A percentile compares a stretch with the other conserved stretches of the same genome.
Conservation (phyloP, 1,284 basidiomycete species). For the Termitomyces sp. region DNA sequence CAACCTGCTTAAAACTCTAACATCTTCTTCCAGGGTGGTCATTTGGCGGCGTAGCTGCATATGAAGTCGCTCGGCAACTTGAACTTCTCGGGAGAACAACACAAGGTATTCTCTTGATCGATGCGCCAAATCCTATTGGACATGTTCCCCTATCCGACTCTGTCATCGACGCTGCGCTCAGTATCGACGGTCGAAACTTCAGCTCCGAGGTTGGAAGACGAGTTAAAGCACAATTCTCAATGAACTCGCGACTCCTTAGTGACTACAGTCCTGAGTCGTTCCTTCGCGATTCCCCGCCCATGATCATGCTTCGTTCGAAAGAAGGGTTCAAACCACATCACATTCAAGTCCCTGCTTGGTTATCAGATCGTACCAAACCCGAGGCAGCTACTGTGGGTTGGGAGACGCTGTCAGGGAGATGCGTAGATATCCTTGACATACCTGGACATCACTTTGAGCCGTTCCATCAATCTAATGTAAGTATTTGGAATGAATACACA, state of each 20-base stretch:
- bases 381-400: constrained; percentile 38
- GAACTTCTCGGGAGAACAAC: constrained; percentile 37
- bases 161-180: constrained; percentile 39
- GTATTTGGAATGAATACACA: constrained; percentile 20
- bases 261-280: constrained; percentile 31
- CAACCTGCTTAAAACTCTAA: not conserved
- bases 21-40: constrained; percentile 55
- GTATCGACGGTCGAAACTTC: constrained; percentile 20
- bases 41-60: constrained; percentile 68
- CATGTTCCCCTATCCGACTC: constrained; percentile 44
- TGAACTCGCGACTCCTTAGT: constrained; percentile 37
- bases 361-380: constrained; percentile 41
- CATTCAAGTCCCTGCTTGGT: constrained; percentile 42
- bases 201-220: constrained; percentile 25
- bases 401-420: constrained; percentile 37
- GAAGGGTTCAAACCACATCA: constrained; percentile 35
- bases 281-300: constrained; percentile 23
- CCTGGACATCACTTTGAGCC: constrained; percentile 64
- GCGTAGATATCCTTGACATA: constrained; percentile 47
- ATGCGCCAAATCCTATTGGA: constrained; percentile 53
- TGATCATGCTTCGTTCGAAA: constrained; percentile 43
- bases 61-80: constrained; percentile 57
- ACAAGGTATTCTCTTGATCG: constrained; percentile 59
- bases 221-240: constrained; percentile 39
- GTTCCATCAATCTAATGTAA: constrained; percentile 50